A percentile compares a stretch with the other conserved stretches of the same genome.
phyloP scores from a whole-genome alignment of 768 basidiomycete genomes.

The Lactarius trivialis region DNA sequence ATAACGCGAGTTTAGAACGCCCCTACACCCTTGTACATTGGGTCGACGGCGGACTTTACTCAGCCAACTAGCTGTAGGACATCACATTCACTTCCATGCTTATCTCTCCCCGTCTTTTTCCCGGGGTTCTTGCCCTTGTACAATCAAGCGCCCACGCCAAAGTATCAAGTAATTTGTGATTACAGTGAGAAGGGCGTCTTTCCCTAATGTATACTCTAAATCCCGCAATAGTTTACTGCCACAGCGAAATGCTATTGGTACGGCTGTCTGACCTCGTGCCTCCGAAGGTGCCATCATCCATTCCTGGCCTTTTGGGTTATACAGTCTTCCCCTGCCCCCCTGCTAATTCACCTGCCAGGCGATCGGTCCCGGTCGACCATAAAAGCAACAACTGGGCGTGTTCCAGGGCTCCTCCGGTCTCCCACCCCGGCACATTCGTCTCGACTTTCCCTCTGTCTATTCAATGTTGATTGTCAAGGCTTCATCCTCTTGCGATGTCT shows the following conservation, averaged over 20 bases:
- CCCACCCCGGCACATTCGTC: conserved; percentile 10
- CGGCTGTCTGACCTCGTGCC: conserved; percentile 21
- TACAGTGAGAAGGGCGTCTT: conserved; percentile 1
- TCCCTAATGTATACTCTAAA: conserved; percentile 6
- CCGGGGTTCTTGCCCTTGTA: background rate
- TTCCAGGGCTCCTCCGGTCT: conserved; percentile 20
- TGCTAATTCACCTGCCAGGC: conserved; percentile 19
- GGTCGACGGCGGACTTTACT: conserved; percentile 12
- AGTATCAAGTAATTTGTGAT: conserved; percentile 20
- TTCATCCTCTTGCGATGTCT: conserved; percentile 28
- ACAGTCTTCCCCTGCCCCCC: conserved; percentile 3
- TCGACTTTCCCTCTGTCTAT: conserved; percentile 10
- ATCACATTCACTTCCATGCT: background rate
- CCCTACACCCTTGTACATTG: background rate
- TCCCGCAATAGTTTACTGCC: conserved; percentile 17
- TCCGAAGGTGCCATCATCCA: conserved; percentile 12
- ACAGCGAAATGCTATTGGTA: conserved; percentile 8
- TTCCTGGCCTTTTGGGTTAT: conserved; percentile 8
- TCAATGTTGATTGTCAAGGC: conserved; percentile 26
- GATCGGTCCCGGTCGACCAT: conserved; percentile 19
- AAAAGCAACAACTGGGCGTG: conserved; percentile 20
- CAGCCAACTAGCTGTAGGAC: background rate
- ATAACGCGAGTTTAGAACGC: conserved; percentile 10
- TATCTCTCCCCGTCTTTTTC: conserved; percentile 6
- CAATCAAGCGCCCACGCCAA: conserved; percentile 8